Evolutionary conservation across 139 green algal species (phyloP).

Genomic region (Ettlia oleoabundans): DNA sequence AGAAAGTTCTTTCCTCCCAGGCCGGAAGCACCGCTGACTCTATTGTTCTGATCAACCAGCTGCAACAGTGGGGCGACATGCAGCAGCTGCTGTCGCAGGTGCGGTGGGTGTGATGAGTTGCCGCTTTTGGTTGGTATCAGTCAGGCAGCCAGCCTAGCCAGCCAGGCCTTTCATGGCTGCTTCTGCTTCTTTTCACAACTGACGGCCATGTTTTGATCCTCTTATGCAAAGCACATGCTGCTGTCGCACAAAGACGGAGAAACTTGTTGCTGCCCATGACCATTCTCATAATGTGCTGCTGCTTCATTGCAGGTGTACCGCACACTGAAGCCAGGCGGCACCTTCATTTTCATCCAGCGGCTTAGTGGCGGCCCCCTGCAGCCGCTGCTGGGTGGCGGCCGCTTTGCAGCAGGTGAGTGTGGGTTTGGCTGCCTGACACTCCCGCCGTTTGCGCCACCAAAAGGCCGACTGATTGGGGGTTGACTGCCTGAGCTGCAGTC

Average conservation of each 20-base stretch:
- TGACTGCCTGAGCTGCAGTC: too few species aligned
- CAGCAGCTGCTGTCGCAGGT: constrained; percentile 46
- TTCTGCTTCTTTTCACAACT: too few species aligned
- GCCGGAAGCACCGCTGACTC: neutral
- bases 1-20: neutral
- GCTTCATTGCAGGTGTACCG: constrained; percentile 12
- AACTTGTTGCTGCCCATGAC: neutral
- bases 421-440: too few species aligned
- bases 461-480: too few species aligned
- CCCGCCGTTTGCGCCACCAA: too few species aligned
- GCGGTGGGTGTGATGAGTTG: neutral
- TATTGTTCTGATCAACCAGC: neutral
- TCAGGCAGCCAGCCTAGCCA: too few species aligned
- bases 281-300: neutral
- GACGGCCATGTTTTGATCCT: neutral
- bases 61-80: constrained; percentile 12
- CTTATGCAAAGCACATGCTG: neutral
- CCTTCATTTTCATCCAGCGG: constrained; percentile 64
- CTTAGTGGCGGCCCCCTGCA: constrained; percentile 37
- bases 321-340: constrained; percentile 65
- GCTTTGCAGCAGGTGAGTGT: too few species aligned
- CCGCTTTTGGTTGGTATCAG: too few species aligned
- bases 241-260: neutral
- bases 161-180: too few species aligned
- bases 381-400: constrained; percentile 28